Evolutionary conservation across 2,329 filamentous ascomycete species (phyloP).

Genomic region (Diaporthe destruens): DNA sequence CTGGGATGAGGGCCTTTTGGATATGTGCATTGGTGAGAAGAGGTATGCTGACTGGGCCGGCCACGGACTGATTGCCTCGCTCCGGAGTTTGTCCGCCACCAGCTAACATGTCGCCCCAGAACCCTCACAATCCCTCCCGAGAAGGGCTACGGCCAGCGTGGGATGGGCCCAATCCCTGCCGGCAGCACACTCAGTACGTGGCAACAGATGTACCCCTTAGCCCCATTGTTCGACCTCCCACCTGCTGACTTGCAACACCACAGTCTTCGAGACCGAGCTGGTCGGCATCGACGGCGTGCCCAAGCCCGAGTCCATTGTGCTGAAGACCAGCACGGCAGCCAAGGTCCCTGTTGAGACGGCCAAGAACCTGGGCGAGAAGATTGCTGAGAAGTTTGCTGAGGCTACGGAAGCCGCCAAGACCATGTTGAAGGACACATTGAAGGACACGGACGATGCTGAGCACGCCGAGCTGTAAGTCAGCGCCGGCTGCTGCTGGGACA

Average conservation of each 20-base stretch:
- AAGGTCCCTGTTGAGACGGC: conserved; percentile 50
- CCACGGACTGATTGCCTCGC: not conserved
- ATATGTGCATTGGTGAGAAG: conserved; percentile 97
- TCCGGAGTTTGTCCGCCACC: conserved; percentile 23
- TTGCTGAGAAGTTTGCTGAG: conserved; percentile 60
- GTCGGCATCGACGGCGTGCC: conserved; percentile 83
- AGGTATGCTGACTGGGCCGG: conserved; percentile 55
- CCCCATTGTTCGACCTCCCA: not conserved
- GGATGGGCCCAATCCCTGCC: conserved; percentile 85
- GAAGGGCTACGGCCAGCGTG: conserved; percentile 82
- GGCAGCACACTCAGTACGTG: conserved; percentile 79
- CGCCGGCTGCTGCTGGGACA: too few species aligned
- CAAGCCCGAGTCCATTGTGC: conserved; percentile 61
- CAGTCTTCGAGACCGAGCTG: conserved; percentile 93
- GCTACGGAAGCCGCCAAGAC: conserved; percentile 67
- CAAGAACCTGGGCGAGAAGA: conserved; percentile 58
- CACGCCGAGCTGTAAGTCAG: conserved; percentile 70
- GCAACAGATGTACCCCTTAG: not conserved
- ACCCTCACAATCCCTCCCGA: conserved; percentile 91
- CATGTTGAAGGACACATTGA: conserved; percentile 57
- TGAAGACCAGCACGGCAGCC: conserved; percentile 51
- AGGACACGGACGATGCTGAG: conserved; percentile 67
- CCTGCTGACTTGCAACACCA: conserved; percentile 5
- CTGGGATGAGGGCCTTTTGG: conserved; percentile 90
- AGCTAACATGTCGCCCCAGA: conserved; percentile 53